Evolutionary conservation across 108 stramenopile species (phyloP).

Genomic region (Aurantiochytrium sp.): DNA sequence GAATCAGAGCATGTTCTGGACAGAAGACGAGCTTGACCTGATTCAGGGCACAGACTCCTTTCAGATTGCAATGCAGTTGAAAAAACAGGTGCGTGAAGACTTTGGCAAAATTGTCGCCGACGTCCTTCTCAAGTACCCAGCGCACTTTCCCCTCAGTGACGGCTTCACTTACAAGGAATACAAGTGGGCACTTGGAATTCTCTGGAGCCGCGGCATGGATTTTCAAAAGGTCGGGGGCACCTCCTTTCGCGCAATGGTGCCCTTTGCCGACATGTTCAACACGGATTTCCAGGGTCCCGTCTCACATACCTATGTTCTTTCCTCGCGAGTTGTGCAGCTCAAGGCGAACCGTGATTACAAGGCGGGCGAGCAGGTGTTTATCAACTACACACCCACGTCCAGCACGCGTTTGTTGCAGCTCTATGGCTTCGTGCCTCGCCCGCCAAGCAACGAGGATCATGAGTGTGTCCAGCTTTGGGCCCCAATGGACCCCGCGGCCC

Average conservation of each 20-base stretch:
- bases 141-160: neutral
- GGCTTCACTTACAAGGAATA: neutral
- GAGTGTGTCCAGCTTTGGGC: constrained; percentile 3
- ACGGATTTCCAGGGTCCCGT: constrained; percentile 5
- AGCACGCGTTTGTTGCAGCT: neutral
- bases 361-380: neutral
- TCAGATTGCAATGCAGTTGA: neutral
- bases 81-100: neutral
- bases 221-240: neutral
- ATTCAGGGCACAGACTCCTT: neutral
- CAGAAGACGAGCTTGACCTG: neutral
- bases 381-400: constrained; percentile 10
- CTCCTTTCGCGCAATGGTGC: neutral
- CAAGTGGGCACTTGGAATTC: neutral
- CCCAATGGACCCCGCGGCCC: neutral
- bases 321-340: neutral
- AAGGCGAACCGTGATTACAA: neutral
- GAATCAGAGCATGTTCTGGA: constrained; percentile 16
- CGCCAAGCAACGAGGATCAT: neutral
- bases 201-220: constrained; percentile 6
- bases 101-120: neutral
- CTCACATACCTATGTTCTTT: neutral
- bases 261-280: constrained; percentile 5
- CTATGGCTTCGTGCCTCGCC: neutral
- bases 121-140: neutral